Conservation (phyloP, 75 land plant species). For the Picea glauca region DNA sequence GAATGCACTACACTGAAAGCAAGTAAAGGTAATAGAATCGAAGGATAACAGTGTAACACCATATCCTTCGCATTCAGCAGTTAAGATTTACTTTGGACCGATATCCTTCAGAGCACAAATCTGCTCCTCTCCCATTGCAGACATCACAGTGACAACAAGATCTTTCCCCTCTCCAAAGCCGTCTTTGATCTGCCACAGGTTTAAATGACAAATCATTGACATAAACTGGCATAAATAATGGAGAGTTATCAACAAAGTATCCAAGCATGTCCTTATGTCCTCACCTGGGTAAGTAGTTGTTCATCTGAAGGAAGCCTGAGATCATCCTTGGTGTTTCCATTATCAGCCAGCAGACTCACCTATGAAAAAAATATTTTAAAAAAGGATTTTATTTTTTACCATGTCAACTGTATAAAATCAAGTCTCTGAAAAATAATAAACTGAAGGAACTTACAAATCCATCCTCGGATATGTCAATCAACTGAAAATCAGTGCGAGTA, state of each 20-base stretch:
- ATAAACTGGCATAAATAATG: no score
- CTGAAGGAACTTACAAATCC: constrained; percentile 67
- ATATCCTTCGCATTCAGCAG: no score
- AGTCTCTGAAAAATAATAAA: no score
- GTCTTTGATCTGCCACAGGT: constrained; percentile 36
- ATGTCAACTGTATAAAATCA: no score
- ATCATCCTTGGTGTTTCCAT: constrained; percentile 84
- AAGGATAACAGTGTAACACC: no score
- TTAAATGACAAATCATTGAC: no score
- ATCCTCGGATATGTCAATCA: constrained; percentile 93
- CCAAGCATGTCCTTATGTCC: no score
- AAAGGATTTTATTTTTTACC: no score
- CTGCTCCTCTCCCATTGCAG: constrained; percentile 77
- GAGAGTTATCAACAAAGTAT: no score
- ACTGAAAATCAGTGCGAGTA: constrained; percentile 86
- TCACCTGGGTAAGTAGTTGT: constrained; percentile 57
- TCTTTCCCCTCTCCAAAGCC: constrained; percentile 66
- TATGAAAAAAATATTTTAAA: constrained; percentile 1
- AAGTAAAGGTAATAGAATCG: no score
- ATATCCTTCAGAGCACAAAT: constrained; percentile 69
- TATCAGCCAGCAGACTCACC: constrained; percentile 80
- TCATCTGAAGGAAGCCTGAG: constrained; percentile 92
- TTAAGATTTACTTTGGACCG: no score
- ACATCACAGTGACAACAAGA: constrained; percentile 66
- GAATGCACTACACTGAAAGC: no score